A percentile compares a stretch with the other conserved stretches of the same genome.
These are phyloP conservation scores for Euphorbia pulcherrima DNA, from an alignment of 345 rosid genomes.

Conservation along the genomic window DNA sequence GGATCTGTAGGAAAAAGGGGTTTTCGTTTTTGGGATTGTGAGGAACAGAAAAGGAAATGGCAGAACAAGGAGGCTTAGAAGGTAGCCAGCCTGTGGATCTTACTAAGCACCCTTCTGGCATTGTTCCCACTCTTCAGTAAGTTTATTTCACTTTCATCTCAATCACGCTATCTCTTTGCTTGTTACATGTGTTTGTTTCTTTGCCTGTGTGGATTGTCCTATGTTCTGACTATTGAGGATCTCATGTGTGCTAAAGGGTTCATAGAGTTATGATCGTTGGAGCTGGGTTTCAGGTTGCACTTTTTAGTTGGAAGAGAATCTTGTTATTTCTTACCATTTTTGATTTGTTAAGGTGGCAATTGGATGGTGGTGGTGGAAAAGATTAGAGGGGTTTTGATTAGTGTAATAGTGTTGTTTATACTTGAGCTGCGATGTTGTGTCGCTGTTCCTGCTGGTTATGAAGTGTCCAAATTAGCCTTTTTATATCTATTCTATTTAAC, in stretches of 20 bases:
- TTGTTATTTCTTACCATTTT: too few species aligned
- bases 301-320: too few species aligned
- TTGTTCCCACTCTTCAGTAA: conserved; percentile 96
- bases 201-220: background rate
- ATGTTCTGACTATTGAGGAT: background rate
- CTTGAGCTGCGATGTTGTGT: background rate
- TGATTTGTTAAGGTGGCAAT: background rate
- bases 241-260: background rate
- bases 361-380: background rate
- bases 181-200: background rate
- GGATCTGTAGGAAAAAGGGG: background rate
- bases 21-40: background rate
- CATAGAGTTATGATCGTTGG: too few species aligned
- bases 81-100: conserved; percentile 95
- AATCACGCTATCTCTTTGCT: background rate
- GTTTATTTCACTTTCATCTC: conserved; percentile 23
- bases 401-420: background rate
- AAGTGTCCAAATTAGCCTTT: background rate
- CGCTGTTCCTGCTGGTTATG: background rate
- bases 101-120: conserved; percentile 90
- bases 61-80: conserved; percentile 75
- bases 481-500: too few species aligned
- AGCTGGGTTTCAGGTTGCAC: too few species aligned
- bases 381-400: background rate
- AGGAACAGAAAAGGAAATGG: conserved; percentile 37